phyloP scores from a whole-genome alignment of 306 rosid genomes.

The Ormosia emarginata region DNA sequence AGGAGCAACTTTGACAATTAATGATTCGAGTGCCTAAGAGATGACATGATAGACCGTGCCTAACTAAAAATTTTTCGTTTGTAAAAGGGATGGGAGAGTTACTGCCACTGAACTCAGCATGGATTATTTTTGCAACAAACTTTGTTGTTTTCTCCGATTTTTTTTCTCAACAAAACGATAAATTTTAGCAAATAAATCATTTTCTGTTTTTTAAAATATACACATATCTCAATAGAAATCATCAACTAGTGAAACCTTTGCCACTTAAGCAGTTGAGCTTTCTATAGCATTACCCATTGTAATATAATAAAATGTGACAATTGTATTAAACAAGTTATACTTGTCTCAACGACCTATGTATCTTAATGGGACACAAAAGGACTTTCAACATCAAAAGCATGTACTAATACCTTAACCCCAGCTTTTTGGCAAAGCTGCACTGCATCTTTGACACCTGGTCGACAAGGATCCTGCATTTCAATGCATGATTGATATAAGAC shows the following conservation, averaged over 20 bases:
- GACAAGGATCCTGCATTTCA: conserved; percentile 83
- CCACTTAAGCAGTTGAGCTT: background rate
- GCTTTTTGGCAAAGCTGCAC: conserved; percentile 82
- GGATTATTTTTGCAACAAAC: background rate
- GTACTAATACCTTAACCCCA: conserved; percentile 69
- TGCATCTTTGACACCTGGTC: conserved; percentile 74
- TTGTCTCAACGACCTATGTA: background rate
- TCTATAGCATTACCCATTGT: background rate
- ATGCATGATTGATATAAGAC: background rate
- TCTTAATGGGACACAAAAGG: background rate
- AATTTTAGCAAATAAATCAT: background rate
- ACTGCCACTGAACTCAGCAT: background rate
- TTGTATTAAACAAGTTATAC: background rate
- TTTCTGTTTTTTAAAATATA: background rate
- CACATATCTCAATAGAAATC: background rate
- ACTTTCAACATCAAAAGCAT: conserved; percentile 8
- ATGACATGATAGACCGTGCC: too few relatives aligned
- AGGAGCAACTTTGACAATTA: background rate
- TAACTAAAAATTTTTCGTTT: too few relatives aligned
- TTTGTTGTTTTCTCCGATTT: background rate
- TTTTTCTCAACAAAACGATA: background rate
- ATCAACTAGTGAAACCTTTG: background rate
- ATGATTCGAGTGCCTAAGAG: too few relatives aligned
- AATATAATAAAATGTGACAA: background rate
- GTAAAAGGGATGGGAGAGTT: background rate